Conservation (phyloP, 2,329 filamentous ascomycete species). For the Neurospora sp. region DNA sequence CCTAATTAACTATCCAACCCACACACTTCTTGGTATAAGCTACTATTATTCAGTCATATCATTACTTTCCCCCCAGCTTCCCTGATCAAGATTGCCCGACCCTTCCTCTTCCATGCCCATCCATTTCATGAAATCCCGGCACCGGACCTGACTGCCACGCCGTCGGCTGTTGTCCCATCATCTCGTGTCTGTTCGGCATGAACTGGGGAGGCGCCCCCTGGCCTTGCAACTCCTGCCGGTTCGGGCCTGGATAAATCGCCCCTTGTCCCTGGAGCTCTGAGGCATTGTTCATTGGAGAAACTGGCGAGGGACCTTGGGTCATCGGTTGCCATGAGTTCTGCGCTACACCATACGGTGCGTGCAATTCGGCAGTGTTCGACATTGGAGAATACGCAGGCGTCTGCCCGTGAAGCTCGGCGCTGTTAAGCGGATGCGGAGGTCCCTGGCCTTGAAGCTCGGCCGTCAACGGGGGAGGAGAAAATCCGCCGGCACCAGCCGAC, state of each 20-base stretch:
- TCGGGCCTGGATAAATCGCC: slow-evolving; percentile 8
- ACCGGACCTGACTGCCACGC: slow-evolving; percentile 29
- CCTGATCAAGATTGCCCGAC: background rate
- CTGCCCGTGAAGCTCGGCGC: slow-evolving; percentile 8
- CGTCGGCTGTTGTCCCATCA: slow-evolving; percentile 12
- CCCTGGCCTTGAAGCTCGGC: slow-evolving; percentile 1
- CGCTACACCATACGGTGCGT: background rate
- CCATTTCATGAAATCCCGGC: slow-evolving; percentile 25
- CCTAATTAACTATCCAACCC: background rate
- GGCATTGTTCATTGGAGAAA: background rate
- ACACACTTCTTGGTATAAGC: too few relatives aligned
- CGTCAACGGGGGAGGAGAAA: slow-evolving; percentile 14
- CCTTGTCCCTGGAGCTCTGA: slow-evolving; percentile 17
- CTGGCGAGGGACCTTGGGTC: slow-evolving; percentile 10
- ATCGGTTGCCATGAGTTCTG: slow-evolving; percentile 18
- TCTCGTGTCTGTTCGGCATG: slow-evolving; percentile 10
- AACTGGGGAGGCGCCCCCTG: slow-evolving; percentile 7
- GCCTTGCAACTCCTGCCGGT: slow-evolving; percentile 11
- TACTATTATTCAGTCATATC: background rate
- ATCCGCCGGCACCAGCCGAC: slow-evolving; percentile 17
- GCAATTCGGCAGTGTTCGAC: background rate
- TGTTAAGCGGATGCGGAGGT: slow-evolving; percentile 6
- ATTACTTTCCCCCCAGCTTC: background rate
- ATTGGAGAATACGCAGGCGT: background rate
- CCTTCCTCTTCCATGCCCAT: slow-evolving; percentile 2